phyloP scores from a whole-genome alignment of 495 filamentous ascomycete genomes.

The Talaromyces thailandensis region DNA sequence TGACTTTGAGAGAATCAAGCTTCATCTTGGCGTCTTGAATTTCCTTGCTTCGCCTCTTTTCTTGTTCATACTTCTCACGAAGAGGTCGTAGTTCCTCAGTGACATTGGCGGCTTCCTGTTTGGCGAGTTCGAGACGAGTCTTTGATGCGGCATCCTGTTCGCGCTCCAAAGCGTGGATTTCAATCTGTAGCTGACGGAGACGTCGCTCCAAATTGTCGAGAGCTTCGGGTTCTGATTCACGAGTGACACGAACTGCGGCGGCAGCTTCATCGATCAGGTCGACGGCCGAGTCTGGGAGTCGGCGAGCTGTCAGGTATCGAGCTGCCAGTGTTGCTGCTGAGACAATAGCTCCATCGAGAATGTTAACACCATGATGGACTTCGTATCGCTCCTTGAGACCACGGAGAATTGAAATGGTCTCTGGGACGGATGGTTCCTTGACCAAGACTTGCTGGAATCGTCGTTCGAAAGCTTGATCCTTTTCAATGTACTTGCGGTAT shows the following conservation, averaged over 20 bases:
- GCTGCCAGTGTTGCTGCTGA: conserved; percentile 81
- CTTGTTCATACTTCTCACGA: conserved; percentile 89
- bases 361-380: conserved; percentile 94
- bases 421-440: conserved; percentile 78
- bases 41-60: conserved; percentile 76
- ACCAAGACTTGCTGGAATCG: conserved; percentile 97
- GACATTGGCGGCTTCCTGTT: conserved; percentile 84
- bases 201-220: conserved; percentile 87
- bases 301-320: conserved; percentile 80
- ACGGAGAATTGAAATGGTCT: conserved; percentile 94
- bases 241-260: conserved; percentile 84
- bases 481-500: conserved; percentile 98
- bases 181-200: conserved; percentile 83
- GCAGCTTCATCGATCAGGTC: conserved; percentile 95
- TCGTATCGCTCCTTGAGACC: conserved; percentile 97
- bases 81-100: conserved; percentile 85
- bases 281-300: conserved; percentile 92
- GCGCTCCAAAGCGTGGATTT: conserved; percentile 86
- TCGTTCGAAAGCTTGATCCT: conserved; percentile 94
- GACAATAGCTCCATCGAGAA: conserved; percentile 87
- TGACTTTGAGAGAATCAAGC: conserved; percentile 76
- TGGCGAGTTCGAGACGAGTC: conserved; percentile 67
- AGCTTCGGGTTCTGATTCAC: conserved; percentile 91
- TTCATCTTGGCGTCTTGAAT: conserved; percentile 97
- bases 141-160: conserved; percentile 93